Conservation (phyloP, 2,329 filamentous ascomycete species). For the Botrytis fabae region DNA sequence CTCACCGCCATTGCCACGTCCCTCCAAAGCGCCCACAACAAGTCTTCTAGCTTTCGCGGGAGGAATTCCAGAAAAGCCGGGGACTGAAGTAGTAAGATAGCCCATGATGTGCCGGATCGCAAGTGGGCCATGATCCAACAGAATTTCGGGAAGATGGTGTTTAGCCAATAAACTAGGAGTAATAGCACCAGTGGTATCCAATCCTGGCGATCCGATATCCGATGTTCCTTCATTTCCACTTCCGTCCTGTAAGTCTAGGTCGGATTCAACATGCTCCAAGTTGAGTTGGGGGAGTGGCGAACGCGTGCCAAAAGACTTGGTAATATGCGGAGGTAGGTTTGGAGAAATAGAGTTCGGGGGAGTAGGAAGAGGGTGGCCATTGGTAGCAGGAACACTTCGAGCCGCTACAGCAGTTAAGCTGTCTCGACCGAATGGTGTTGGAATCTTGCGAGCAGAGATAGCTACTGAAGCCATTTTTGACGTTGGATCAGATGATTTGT, state of each 20-base stretch:
- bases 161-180: conserved; percentile 83
- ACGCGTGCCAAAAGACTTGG: conserved; percentile 59
- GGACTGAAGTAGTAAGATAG: conserved; percentile 88
- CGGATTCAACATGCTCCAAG: conserved; percentile 73
- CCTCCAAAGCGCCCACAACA: conserved; percentile 89
- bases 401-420: conserved; percentile 72
- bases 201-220: conserved; percentile 41
- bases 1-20: conserved; percentile 60
- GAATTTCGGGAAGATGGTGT: conserved; percentile 85
- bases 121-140: conserved; percentile 84
- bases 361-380: conserved; percentile 71
- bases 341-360: conserved; percentile 96
- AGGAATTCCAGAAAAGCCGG: conserved; percentile 86
- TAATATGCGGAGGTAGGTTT: conserved; percentile 76
- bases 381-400: conserved; percentile 56
- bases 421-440: conserved; percentile 62
- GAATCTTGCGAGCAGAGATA: conserved; percentile 65
- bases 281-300: conserved; percentile 41
- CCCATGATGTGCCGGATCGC: conserved; percentile 96
- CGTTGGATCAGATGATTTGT: conserved; percentile 35
- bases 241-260: conserved; percentile 75
- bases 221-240: conserved; percentile 37
- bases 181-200: conserved; percentile 78
- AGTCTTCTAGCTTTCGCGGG: conserved; percentile 87
- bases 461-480: conserved; percentile 63